phyloP scores from a whole-genome alignment of 208 protist genomes.

The Trypanosoma caninum region DNA sequence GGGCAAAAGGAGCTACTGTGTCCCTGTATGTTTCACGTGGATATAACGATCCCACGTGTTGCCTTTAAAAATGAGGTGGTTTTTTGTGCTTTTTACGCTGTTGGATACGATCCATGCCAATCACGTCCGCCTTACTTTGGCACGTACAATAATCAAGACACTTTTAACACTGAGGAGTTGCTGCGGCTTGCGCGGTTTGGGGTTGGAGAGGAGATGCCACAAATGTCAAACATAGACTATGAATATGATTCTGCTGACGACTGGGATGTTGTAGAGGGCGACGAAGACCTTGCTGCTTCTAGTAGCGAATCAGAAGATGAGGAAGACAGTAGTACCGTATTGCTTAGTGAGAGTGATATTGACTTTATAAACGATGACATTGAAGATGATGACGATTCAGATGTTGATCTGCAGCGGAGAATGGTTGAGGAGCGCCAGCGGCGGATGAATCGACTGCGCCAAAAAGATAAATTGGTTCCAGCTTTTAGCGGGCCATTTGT shows the following conservation, averaged over 20 bases:
- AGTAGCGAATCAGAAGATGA: constrained; percentile 28
- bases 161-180: constrained; percentile 57
- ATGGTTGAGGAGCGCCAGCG: constrained; percentile 71
- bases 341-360: constrained; percentile 51
- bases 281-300: constrained; percentile 59
- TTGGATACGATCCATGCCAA: constrained; percentile 83
- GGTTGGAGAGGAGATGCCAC: constrained; percentile 44
- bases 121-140: constrained; percentile 84
- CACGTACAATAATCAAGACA: constrained; percentile 67
- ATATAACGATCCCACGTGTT: constrained; percentile 23
- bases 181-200: constrained; percentile 59
- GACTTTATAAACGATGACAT: constrained; percentile 71
- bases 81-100: constrained; percentile 73
- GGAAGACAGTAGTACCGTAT: constrained; percentile 20
- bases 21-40: constrained; percentile 54
- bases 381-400: constrained; percentile 59
- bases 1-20: constrained; percentile 15
- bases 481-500: constrained; percentile 82
- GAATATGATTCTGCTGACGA: constrained; percentile 89
- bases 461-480: constrained; percentile 80
- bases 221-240: constrained; percentile 77
- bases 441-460: constrained; percentile 64
- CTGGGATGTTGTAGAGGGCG: constrained; percentile 77
- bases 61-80: constrained; percentile 70
- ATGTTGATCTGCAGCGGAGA: constrained; percentile 67